phyloP scores from a whole-genome alignment of 768 basidiomycete species.

The Suillus sp. region DNA sequence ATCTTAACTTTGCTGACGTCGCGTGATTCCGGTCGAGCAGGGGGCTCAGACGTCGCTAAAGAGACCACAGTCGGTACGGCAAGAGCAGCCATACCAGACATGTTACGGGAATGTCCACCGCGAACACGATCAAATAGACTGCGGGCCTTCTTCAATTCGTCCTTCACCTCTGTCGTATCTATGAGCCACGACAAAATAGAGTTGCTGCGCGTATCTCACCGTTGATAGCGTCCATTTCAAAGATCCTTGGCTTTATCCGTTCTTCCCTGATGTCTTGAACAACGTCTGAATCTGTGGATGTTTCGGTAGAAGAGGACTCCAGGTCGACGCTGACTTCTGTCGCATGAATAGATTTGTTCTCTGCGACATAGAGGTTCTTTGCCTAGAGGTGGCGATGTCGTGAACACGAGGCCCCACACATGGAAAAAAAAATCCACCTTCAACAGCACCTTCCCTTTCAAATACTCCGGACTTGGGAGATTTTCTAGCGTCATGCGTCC shows the following conservation, averaged over 20 bases:
- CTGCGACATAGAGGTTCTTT: slow-evolving; percentile 70
- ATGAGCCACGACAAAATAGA: slow-evolving; percentile 3
- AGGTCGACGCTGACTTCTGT: slow-evolving; percentile 38
- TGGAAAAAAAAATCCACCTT: slow-evolving; percentile 54
- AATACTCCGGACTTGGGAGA: slow-evolving; percentile 83
- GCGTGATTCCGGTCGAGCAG: slow-evolving; percentile 18
- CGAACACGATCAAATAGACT: slow-evolving; percentile 46
- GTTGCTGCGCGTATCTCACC: slow-evolving; percentile 23
- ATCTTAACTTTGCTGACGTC: slow-evolving; percentile 56
- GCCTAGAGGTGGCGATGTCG: slow-evolving; percentile 44
- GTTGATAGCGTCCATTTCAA: slow-evolving; percentile 40
- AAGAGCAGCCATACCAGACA: slow-evolving; percentile 21
- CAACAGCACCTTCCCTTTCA: slow-evolving; percentile 77
- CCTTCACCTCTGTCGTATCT: slow-evolving; percentile 36
- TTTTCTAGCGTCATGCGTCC: slow-evolving; percentile 47
- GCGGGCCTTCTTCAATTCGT: slow-evolving; percentile 42
- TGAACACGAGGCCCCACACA: slow-evolving; percentile 6
- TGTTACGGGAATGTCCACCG: slow-evolving; percentile 29
- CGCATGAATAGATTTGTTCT: slow-evolving; percentile 36
- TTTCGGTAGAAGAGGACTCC: slow-evolving; percentile 46
- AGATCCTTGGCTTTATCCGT: slow-evolving; percentile 25
- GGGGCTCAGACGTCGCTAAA: slow-evolving; percentile 21
- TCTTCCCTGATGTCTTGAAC: slow-evolving; percentile 31
- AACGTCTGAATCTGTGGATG: slow-evolving; percentile 37
- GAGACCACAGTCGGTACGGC: slow-evolving; percentile 16